Percentiles rank a stretch among this genome's conserved stretches.
Evolutionary conservation across 2,329 filamentous ascomycete species (phyloP).

Genomic region (Aphanocladium album): DNA sequence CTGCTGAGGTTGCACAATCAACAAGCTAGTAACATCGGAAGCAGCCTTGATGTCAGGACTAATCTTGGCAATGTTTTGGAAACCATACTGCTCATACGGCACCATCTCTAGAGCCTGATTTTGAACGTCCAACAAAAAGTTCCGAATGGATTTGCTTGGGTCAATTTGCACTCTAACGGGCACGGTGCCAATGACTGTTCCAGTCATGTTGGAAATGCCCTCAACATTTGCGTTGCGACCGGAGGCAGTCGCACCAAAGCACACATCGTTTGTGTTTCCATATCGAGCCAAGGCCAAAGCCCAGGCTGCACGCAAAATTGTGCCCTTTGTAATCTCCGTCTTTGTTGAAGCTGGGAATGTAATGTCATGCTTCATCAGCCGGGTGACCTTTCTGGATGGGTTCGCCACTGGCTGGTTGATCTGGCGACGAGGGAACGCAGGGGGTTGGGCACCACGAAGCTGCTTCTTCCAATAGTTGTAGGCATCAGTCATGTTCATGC

Average conservation of each 20-base stretch:
- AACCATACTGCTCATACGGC: conserved; percentile 17
- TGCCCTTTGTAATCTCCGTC: neutral
- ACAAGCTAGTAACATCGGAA: conserved; percentile 6
- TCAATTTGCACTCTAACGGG: neutral
- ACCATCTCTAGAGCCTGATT: conserved; percentile 14
- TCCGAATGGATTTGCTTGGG: neutral
- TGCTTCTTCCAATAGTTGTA: conserved; percentile 13
- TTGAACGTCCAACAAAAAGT: neutral
- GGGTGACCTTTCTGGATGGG: neutral
- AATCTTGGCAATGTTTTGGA: conserved; percentile 18
- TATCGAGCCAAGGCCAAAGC: neutral
- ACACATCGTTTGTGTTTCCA: neutral
- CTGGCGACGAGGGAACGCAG: conserved; percentile 4
- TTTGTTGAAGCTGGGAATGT: neutral
- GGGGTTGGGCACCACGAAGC: neutral
- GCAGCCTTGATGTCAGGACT: conserved; percentile 11
- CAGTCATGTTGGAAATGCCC: neutral
- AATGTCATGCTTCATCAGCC: neutral
- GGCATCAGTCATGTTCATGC: neutral
- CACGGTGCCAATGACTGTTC: neutral
- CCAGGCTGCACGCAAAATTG: neutral
- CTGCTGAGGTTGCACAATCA: conserved; percentile 2
- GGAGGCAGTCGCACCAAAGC: conserved; percentile 1
- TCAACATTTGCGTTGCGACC: conserved; percentile 2
- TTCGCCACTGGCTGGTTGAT: neutral